These are phyloP conservation scores for Blastobotrys proliferans DNA, from an alignment of 1,139 yeast genomes.

Conservation along the genomic window DNA sequence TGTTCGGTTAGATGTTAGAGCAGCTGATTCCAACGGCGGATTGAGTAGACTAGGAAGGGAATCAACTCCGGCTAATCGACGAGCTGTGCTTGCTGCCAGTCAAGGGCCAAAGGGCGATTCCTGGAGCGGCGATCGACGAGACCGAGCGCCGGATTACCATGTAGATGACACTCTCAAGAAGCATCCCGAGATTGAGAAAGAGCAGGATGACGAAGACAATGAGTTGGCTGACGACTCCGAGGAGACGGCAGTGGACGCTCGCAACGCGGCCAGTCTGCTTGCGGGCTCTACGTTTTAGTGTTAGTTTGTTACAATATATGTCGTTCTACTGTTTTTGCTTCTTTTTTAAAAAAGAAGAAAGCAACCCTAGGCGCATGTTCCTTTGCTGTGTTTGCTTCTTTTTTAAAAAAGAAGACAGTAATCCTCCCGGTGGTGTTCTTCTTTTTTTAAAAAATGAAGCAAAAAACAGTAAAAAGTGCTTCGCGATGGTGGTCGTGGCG, in stretches of 20 bases:
- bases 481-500: too few species aligned
- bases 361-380: too few species aligned
- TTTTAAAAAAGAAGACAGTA: too few species aligned
- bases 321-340: too few species aligned
- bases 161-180: neutral
- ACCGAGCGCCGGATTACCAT: constrained; percentile 37
- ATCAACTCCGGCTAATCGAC: constrained; percentile 37
- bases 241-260: constrained; percentile 59
- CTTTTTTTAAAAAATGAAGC: too few species aligned
- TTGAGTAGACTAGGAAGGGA: constrained; percentile 81
- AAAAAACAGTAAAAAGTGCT: too few species aligned
- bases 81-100: constrained; percentile 35
- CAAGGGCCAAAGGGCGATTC: constrained; percentile 60
- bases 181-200: constrained; percentile 1
- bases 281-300: constrained; percentile 71
- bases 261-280: constrained; percentile 72
- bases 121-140: constrained; percentile 48
- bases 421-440: too few species aligned
- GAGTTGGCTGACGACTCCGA: constrained; percentile 29
- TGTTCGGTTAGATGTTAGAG: constrained; percentile 67
- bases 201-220: constrained; percentile 29
- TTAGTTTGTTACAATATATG: too few species aligned
- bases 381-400: too few species aligned
- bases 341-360: too few species aligned
- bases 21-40: constrained; percentile 77